These are phyloP conservation scores for Biscogniauxia marginata DNA, from an alignment of 2,329 filamentous ascomycete species.

Conservation along the genomic window DNA sequence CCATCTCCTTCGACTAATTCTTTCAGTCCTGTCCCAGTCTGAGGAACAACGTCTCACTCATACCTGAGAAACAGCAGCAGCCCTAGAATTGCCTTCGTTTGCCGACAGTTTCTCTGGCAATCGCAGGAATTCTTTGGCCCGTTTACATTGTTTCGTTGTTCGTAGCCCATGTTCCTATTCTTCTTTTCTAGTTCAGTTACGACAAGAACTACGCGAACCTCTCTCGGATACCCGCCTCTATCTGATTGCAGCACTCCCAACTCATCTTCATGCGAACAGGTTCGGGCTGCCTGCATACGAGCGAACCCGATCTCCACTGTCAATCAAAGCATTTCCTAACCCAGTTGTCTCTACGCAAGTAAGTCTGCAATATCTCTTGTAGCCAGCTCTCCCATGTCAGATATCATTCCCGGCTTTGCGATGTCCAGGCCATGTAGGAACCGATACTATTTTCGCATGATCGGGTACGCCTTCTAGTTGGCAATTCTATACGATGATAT, in stretches of 20 bases:
- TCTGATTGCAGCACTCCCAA: constrained; percentile 38
- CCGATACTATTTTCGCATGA: not conserved
- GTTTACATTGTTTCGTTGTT: constrained; percentile 23
- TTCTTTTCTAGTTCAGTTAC: constrained; percentile 22
- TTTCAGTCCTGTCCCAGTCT: constrained; percentile 23
- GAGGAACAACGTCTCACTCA: constrained; percentile 34
- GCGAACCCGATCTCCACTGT: constrained; percentile 36
- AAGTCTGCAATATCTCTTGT: constrained; percentile 18
- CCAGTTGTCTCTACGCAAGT: constrained; percentile 14
- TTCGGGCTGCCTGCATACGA: constrained; percentile 46
- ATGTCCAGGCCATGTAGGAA: not conserved
- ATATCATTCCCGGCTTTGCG: constrained; percentile 11
- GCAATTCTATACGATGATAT: not conserved
- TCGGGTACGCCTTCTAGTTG: not conserved
- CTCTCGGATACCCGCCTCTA: constrained; percentile 36
- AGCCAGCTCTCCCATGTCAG: constrained; percentile 15
- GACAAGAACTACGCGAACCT: constrained; percentile 32
- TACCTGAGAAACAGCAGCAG: not conserved
- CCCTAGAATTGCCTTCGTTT: constrained; percentile 22
- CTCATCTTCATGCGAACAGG: constrained; percentile 43
- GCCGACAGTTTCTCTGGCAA: constrained; percentile 26
- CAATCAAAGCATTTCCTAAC: constrained; percentile 15
- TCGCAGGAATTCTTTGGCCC: constrained; percentile 20
- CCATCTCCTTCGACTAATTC: constrained; percentile 26
- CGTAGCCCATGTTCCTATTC: constrained; percentile 13